Conservation (phyloP, 2,329 filamentous ascomycete genomes). For the Stachybotrys chlorohalonatus region DNA sequence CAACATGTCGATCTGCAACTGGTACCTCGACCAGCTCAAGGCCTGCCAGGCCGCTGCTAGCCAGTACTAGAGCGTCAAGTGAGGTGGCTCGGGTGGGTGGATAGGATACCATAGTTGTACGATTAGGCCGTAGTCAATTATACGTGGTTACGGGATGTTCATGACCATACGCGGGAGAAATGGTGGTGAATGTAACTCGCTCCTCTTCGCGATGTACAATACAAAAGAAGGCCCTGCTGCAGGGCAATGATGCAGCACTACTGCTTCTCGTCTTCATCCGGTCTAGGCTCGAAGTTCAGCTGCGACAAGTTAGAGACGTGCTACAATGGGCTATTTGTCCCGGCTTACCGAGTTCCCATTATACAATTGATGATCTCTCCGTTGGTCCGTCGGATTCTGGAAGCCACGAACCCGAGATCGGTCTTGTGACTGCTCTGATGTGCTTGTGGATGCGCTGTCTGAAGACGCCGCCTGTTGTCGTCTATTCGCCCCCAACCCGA, state of each 20-base stretch:
- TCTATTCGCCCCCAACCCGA: slow-evolving; percentile 14
- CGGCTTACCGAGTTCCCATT: slow-evolving; percentile 76
- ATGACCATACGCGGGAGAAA: not conserved
- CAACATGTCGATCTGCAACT: slow-evolving; percentile 91
- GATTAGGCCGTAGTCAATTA: not conserved
- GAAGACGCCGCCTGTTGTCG: not conserved
- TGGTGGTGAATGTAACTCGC: not conserved
- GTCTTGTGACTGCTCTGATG: slow-evolving; percentile 9
- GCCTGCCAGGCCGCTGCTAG: slow-evolving; percentile 72
- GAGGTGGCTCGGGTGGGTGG: not conserved
- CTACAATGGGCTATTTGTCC: slow-evolving; percentile 5
- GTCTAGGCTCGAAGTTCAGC: slow-evolving; percentile 61
- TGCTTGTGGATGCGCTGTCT: not conserved
- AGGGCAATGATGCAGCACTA: not conserved
- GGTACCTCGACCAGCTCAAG: slow-evolving; percentile 97
- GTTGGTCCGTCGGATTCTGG: slow-evolving; percentile 41
- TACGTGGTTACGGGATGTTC: not conserved
- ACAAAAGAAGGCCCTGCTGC: slow-evolving; percentile 1
- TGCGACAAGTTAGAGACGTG: slow-evolving; percentile 24
- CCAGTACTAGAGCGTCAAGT: slow-evolving; percentile 37
- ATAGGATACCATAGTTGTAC: slow-evolving; percentile 6
- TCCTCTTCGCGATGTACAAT: slow-evolving; percentile 10
- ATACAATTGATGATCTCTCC: slow-evolving; percentile 64
- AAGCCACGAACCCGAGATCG: slow-evolving; percentile 15
- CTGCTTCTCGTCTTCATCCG: slow-evolving; percentile 44